phyloP scores from a whole-genome alignment of 495 filamentous ascomycete genomes.

The Penicillium ucsense region DNA sequence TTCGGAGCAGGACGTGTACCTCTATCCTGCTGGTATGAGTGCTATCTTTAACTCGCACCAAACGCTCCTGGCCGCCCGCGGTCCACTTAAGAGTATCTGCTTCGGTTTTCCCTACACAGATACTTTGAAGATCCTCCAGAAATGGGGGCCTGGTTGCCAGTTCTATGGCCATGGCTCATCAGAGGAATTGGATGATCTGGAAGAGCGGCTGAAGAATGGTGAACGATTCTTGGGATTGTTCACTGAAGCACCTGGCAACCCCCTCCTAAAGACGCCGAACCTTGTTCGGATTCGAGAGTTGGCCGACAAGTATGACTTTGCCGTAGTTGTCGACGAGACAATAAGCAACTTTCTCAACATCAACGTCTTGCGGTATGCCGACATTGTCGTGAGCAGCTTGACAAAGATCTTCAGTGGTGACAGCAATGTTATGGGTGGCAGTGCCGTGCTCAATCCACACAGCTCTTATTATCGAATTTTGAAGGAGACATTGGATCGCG shows the following conservation, averaged over 20 bases:
- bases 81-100: conserved; percentile 26
- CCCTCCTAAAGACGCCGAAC: conserved; percentile 76
- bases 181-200: conserved; percentile 79
- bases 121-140: conserved; percentile 87
- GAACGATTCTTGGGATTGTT: conserved; percentile 80
- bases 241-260: conserved; percentile 92
- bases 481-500: conserved; percentile 47
- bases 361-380: conserved; percentile 78
- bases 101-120: conserved; percentile 87
- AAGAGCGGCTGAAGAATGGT: conserved; percentile 57
- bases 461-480: conserved; percentile 57
- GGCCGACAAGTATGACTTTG: conserved; percentile 80
- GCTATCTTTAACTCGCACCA: conserved; percentile 86
- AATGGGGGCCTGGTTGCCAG: conserved; percentile 83
- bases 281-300: conserved; percentile 67
- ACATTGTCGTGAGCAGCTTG: conserved; percentile 85
- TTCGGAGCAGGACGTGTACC: conserved; percentile 78
- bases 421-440: conserved; percentile 96
- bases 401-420: conserved; percentile 97
- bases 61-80: conserved; percentile 49
- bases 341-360: conserved; percentile 95
- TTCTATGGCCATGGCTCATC: conserved; percentile 84
- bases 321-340: conserved; percentile 88
- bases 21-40: conserved; percentile 88
- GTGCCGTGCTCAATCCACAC: conserved; percentile 76